Percentiles rank a stretch among this genome's conserved stretches.
phyloP scores from a whole-genome alignment of 768 basidiomycete species.

The Tylopilus rubrobrunneus region DNA sequence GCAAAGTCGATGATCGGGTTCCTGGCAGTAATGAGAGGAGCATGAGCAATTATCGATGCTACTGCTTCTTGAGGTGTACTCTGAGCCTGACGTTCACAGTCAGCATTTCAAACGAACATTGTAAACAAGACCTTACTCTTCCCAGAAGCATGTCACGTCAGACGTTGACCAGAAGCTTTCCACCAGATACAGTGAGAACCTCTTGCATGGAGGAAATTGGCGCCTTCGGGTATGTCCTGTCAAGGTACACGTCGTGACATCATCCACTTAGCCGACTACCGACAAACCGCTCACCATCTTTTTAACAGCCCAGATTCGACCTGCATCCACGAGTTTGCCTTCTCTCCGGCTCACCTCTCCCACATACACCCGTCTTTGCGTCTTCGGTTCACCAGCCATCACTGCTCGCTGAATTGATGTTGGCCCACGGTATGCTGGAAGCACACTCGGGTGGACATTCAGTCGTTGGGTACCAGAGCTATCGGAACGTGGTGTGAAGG shows the following conservation, averaged over 20 bases:
- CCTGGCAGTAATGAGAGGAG: slow-evolving; percentile 35
- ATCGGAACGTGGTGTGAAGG: slow-evolving; percentile 23
- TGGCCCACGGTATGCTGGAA: slow-evolving; percentile 86
- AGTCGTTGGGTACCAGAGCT: slow-evolving; percentile 33
- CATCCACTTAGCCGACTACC: not conserved
- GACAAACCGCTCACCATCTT: slow-evolving; percentile 45
- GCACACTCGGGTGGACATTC: slow-evolving; percentile 61
- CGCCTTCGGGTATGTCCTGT: slow-evolving; percentile 51
- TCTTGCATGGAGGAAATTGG: slow-evolving; percentile 59
- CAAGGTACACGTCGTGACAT: not conserved
- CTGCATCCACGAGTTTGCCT: slow-evolving; percentile 67
- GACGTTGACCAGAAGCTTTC: slow-evolving; percentile 65
- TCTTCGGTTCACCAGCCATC: slow-evolving; percentile 55
- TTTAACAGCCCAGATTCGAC: slow-evolving; percentile 59
- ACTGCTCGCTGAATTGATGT: slow-evolving; percentile 87
- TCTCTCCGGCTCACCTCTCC: slow-evolving; percentile 46
- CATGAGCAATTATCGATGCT: slow-evolving; percentile 38
- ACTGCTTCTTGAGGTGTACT: slow-evolving; percentile 43
- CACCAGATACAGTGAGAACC: slow-evolving; percentile 58
- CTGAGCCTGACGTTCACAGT: slow-evolving; percentile 38
- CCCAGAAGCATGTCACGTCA: slow-evolving; percentile 60
- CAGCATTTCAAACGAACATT: not conserved
- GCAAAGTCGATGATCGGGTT: slow-evolving; percentile 17
- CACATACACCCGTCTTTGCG: too few species aligned
- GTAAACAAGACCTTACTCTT: slow-evolving; percentile 36